Base-by-base conservation (phyloP, 2,329 filamentous ascomycete species). In the Penicillium sp. region DNA sequence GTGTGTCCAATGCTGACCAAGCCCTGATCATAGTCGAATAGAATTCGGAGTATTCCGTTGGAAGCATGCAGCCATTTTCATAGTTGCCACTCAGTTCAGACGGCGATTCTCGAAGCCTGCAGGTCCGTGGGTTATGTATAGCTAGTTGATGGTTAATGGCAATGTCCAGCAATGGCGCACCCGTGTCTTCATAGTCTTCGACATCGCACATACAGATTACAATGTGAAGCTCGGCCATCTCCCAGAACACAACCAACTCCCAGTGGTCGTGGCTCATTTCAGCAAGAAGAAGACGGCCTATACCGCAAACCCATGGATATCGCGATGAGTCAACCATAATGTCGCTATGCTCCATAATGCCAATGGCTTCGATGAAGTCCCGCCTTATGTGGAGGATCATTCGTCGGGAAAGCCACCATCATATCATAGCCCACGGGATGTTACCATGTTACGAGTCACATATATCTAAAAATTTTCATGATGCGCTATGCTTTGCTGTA, bases 151-250 rank as follows among this genome's bases (percentile, higher is more conserved):
- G 5, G 13, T 27, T n/a, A 46, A 37, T 10, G 19, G n/a, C 7
- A 7, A 29, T 46, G 22, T 46, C 9, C 61, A 68, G 44, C 62
- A 65, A 39, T 68, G 62, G 65, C 54, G 35, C 48, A 67, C 60
- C 4, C 62, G 60, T 13, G 51, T 61, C n/a, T 69, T 67, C 48
- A 58, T 69, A 46, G 65, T 69, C 35, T 69, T 69, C 49, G 65
- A 68, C 29, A 65, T 69, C 46, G 61, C 60, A 35, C 58, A 67
- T 26, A 58, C 58, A 26, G 39, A 54, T 24, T 69, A 68, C 55
- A 57, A 67, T 48, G 58, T 61, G 27, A 58, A 46, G 21, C 58
- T 63, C 16, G 67, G 61, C 21, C 66, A 68, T 60, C 58, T 68
- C 13, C 65, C 62, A 1, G 64, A 69, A 51, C 62, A 68, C n/a